Evolutionary conservation across 306 rosid species (phyloP), one percentile per base, ranked within the genome.

Genomic region (Cicer chorassanicum): DNA sequence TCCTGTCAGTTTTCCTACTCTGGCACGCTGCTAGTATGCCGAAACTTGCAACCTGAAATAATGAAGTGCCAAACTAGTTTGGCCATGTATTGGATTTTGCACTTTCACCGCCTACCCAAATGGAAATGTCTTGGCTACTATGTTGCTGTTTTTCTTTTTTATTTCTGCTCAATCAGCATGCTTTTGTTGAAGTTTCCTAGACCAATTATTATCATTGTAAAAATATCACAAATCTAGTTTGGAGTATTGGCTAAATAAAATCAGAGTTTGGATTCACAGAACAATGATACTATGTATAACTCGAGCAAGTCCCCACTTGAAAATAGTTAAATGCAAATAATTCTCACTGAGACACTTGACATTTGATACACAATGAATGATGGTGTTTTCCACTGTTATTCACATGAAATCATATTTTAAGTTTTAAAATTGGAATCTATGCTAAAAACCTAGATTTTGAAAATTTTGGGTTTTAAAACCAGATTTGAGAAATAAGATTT

Each of bases 131-230:
- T 10, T 75, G 68, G 68, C 21, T 63, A 46, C 65, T 41, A 41
- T 68, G 73, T 60, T 53, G 81, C 46, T 78, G 66, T 43, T 68
- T 70, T 74, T 49, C 3, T 29, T 29, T 29, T 21, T 7, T 34
- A 38, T 69, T 74, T 79, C 56, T 50, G 55, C 45, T 14, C 62
- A 53, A 3, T 43, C 16, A 70, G 79, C 66, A 42, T 75, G 15
- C 54, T 74, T 43, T 56, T 72, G 12, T 78, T 84, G 81, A 81
- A 79, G 49, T 74, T 65, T 78, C 50, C 41, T 60, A 18, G 51
- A 75, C 34, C 10, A 68, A 9, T 60, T 60, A 11, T 61, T 12
- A 19, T 60, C 57, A n/a, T 53, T 45, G 74, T 79, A 74, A 61
- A 59, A 57, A 2, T 9, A 41, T 68, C 16, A 53, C 36, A 53